A percentile compares a stretch with the other conserved stretches of the same genome.
These are phyloP conservation scores for Pholiota molesta DNA, from an alignment of 768 basidiomycete species.

Conservation along the genomic window DNA sequence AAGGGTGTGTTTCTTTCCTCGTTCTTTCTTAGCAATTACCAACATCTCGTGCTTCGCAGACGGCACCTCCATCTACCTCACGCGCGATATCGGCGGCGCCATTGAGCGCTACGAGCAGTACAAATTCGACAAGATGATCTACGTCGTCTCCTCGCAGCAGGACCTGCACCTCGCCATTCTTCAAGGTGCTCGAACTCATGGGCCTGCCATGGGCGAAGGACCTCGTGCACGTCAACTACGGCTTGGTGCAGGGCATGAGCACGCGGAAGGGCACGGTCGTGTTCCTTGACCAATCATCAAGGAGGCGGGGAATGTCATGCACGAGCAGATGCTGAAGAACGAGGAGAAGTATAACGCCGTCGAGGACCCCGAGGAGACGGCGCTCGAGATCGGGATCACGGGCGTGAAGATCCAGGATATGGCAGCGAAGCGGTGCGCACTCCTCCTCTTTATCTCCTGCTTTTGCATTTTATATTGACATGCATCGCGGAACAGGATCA, in stretches of 20 bases:
- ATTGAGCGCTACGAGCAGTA: conserved; percentile 92
- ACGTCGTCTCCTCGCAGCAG: conserved; percentile 87
- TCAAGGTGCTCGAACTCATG: conserved; percentile 93
- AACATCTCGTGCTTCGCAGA: conserved; percentile 47
- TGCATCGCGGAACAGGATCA: no score
- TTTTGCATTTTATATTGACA: no score
- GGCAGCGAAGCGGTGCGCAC: conserved; percentile 87
- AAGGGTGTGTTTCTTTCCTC: conserved; percentile 49
- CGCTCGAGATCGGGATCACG: conserved; percentile 87
- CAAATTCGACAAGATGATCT: conserved; percentile 88
- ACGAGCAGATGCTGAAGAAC: conserved; percentile 95
- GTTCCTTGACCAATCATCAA: conserved; percentile 93
- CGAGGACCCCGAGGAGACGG: conserved; percentile 81
- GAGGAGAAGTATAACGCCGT: conserved; percentile 89
- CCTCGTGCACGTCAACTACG: conserved; percentile 89
- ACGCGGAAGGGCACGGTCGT: conserved; percentile 92
- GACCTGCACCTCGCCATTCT: conserved; percentile 93
- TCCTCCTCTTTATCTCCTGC: no score
- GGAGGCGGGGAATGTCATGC: conserved; percentile 89
- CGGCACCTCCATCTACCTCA: conserved; percentile 92
- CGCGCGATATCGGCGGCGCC: conserved; percentile 93
- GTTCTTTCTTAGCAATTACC: not conserved
- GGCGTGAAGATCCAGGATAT: conserved; percentile 99
- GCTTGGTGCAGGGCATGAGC: conserved; percentile 94
- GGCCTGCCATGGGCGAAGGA: conserved; percentile 82